Evolutionary conservation across 2,329 filamentous ascomycete species (phyloP).

Genomic region (Talaromyces sp.): DNA sequence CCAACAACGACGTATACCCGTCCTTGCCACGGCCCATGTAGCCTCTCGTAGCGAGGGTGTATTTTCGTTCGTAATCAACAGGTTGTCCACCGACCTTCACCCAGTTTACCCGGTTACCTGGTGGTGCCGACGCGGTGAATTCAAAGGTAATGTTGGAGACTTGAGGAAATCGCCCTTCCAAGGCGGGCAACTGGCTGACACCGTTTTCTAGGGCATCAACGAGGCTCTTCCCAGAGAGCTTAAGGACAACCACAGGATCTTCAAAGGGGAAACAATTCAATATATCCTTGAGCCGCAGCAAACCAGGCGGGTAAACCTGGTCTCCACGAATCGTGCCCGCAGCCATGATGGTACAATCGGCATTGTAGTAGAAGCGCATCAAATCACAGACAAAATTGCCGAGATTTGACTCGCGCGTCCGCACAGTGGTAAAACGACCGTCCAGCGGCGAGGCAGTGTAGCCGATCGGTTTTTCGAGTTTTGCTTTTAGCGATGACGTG

Average conservation of each 20-base stretch:
- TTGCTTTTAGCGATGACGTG: constrained; percentile 67
- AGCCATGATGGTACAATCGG: constrained; percentile 80
- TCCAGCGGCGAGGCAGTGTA: constrained; percentile 80
- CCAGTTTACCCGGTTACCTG: constrained; percentile 59
- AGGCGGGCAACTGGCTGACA: constrained; percentile 71
- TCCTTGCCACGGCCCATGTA: constrained; percentile 91
- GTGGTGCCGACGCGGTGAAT: constrained; percentile 60
- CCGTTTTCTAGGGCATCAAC: constrained; percentile 79
- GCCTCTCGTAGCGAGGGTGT: constrained; percentile 71
- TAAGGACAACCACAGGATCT: constrained; percentile 76
- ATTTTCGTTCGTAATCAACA: constrained; percentile 59
- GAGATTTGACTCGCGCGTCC: constrained; percentile 72
- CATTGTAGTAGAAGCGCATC: constrained; percentile 75
- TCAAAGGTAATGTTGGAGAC: constrained; percentile 76
- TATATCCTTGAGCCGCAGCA: constrained; percentile 74
- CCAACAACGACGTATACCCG: constrained; percentile 71
- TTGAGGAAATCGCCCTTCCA: constrained; percentile 81
- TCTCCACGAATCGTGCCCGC: constrained; percentile 82
- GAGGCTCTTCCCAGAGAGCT: constrained; percentile 65
- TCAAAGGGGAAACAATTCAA: constrained; percentile 89
- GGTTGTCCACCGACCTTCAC: constrained; percentile 58
- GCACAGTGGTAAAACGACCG: constrained; percentile 77
- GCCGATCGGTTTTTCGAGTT: constrained; percentile 75
- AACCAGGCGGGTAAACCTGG: constrained; percentile 77
- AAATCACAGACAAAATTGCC: constrained; percentile 90